These are phyloP conservation scores for Neurospora sp. DNA, from an alignment of 495 filamentous ascomycete species.

Conservation along the genomic window DNA sequence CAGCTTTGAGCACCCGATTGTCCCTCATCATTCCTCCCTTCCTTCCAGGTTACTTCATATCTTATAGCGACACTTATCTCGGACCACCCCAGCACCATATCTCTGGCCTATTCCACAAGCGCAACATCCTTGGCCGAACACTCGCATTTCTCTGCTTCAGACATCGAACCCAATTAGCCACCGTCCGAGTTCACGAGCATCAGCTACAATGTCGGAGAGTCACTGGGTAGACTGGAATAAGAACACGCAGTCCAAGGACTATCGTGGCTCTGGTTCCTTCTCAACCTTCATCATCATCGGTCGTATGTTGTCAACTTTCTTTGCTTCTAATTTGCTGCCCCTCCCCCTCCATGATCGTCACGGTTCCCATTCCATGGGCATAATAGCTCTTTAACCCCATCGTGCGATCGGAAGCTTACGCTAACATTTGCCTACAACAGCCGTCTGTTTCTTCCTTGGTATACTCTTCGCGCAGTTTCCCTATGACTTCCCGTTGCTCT, in stretches of 20 bases:
- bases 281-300: slow-evolving; percentile 94
- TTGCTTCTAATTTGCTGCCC: not conserved
- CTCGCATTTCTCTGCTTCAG: not conserved
- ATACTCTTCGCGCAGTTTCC: slow-evolving; percentile 96
- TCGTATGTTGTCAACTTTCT: slow-evolving; percentile 46
- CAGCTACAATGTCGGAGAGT: slow-evolving; percentile 12
- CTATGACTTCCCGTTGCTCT: slow-evolving; percentile 96
- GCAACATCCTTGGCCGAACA: not conserved
- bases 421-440: slow-evolving; percentile 29
- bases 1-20: not conserved
- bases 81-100: not conserved
- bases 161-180: not conserved
- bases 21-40: not conserved
- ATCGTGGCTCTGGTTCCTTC: slow-evolving; percentile 49
- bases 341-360: not conserved
- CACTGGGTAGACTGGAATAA: slow-evolving; percentile 41
- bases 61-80: not conserved
- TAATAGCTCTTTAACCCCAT: not conserved
- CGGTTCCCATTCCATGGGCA: not conserved
- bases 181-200: not conserved
- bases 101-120: not conserved
- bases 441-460: slow-evolving; percentile 92
- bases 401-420: slow-evolving; percentile 1
- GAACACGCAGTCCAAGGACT: slow-evolving; percentile 37
- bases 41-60: not conserved